These are phyloP conservation scores for Cordyceps javanica DNA, from an alignment of 2,329 filamentous ascomycete genomes.

Conservation along the genomic window DNA sequence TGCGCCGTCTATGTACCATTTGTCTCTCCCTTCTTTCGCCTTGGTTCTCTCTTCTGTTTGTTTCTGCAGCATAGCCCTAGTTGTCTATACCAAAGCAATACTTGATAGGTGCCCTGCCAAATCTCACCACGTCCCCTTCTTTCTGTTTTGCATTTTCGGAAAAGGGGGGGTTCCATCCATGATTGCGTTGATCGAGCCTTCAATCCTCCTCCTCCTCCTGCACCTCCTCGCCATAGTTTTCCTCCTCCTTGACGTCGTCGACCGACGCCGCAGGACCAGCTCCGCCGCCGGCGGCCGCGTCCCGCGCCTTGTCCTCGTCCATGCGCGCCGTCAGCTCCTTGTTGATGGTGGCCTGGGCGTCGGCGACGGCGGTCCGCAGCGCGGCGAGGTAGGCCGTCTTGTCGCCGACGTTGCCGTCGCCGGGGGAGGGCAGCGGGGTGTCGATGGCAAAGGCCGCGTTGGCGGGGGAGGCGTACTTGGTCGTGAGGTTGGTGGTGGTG, in stretches of 20 bases:
- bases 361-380: constrained; percentile 50
- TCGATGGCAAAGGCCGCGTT: constrained; percentile 41
- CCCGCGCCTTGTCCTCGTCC: constrained; percentile 61
- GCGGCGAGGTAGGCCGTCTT: constrained; percentile 54
- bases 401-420: constrained; percentile 44
- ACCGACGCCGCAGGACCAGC: constrained; percentile 23
- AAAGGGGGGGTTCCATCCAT: background rate
- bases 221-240: constrained; percentile 82
- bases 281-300: constrained; percentile 26
- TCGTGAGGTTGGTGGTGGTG: constrained; percentile 30
- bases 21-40: background rate
- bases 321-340: constrained; percentile 65
- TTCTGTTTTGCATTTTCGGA: too few species aligned
- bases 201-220: constrained; percentile 56
- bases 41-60: background rate
- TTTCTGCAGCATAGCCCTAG: background rate
- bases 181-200: constrained; percentile 5
- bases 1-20: background rate
- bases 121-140: too few species aligned
- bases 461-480: constrained; percentile 48
- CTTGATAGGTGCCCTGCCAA: too few species aligned
- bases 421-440: constrained; percentile 27
- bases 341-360: constrained; percentile 64
- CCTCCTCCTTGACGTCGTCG: constrained; percentile 58
- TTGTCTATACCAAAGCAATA: background rate